Evolutionary conservation across 495 filamentous ascomycete species (phyloP).

Genomic region (Aspergillus indologenus): DNA sequence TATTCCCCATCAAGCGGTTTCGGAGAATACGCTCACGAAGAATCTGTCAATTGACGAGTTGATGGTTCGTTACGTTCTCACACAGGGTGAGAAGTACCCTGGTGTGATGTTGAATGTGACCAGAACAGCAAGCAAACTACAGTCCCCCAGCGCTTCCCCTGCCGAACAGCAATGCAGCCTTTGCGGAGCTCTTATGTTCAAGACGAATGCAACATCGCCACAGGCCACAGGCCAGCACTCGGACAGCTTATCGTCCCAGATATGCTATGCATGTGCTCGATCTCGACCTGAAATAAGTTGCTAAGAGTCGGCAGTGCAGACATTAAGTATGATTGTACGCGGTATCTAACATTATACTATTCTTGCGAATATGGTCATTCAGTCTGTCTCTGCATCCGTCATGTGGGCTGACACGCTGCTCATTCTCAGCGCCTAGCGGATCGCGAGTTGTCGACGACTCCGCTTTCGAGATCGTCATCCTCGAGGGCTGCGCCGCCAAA

Average conservation of each 20-base stretch:
- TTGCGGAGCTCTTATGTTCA: conserved; percentile 44
- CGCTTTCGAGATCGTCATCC: conserved; percentile 33
- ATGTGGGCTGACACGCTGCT: background rate
- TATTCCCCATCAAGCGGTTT: conserved; percentile 34
- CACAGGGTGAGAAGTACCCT: conserved; percentile 83
- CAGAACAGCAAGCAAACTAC: conserved; percentile 75
- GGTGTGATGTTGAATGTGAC: conserved; percentile 94
- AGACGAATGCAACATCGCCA: conserved; percentile 9
- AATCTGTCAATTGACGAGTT: conserved; percentile 86
- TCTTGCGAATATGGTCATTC: background rate
- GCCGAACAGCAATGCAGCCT: conserved; percentile 28
- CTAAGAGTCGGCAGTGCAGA: conserved; percentile 11
- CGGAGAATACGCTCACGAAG: conserved; percentile 50
- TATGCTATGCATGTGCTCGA: conserved; percentile 61
- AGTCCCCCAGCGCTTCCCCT: conserved; percentile 24
- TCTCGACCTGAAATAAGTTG: conserved; percentile 38
- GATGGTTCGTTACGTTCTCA: conserved; percentile 82
- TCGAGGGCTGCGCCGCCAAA: conserved; percentile 32
- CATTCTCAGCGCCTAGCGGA: conserved; percentile 1
- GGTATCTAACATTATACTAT: background rate
- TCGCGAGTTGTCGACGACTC: conserved; percentile 16
- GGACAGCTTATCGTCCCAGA: conserved; percentile 15
- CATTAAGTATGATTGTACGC: background rate
- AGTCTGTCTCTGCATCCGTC: background rate
- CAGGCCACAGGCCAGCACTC: background rate